Percentiles rank a stretch among this genome's conserved stretches.
Evolutionary conservation across 441 rosid genomes (phyloP).

Genomic region (Macaranga tanarius): DNA sequence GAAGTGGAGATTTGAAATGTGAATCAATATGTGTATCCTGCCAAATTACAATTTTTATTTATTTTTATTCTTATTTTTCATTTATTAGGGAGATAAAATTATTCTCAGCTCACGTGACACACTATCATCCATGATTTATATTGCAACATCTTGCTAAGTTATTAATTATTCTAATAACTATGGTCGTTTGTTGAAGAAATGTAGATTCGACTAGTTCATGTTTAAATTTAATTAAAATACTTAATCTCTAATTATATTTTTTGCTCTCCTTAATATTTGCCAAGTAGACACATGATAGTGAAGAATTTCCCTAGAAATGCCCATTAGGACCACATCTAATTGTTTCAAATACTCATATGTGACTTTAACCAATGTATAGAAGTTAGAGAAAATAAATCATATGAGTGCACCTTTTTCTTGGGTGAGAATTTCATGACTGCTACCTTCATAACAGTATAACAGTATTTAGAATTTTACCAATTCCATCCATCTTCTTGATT

Average conservation of each 20-base stretch:
- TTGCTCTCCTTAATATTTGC: not conserved
- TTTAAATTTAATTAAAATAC: too few species aligned
- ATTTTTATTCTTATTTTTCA: not conserved
- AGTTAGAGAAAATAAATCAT: slow-evolving; percentile 1
- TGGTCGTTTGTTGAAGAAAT: too few species aligned
- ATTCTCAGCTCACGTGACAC: not conserved
- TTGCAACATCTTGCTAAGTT: not conserved
- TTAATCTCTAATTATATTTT: too few species aligned
- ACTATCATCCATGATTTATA: not conserved
- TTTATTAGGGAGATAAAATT: not conserved
- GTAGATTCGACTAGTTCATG: too few species aligned
- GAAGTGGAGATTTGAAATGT: too few species aligned
- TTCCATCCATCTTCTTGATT: too few species aligned
- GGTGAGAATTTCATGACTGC: not conserved
- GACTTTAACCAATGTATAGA: not conserved
- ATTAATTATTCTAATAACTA: too few species aligned
- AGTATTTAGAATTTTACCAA: too few species aligned
- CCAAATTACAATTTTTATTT: too few species aligned
- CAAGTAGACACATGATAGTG: not conserved
- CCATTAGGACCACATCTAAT: slow-evolving; percentile 8
- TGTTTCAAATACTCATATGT: not conserved
- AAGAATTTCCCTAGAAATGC: slow-evolving; percentile 1
- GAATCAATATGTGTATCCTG: too few species aligned
- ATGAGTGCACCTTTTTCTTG: not conserved
- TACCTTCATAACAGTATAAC: not conserved